Conservation (phyloP, 441 rosid species). For the Pelargonium cotyledonis region DNA sequence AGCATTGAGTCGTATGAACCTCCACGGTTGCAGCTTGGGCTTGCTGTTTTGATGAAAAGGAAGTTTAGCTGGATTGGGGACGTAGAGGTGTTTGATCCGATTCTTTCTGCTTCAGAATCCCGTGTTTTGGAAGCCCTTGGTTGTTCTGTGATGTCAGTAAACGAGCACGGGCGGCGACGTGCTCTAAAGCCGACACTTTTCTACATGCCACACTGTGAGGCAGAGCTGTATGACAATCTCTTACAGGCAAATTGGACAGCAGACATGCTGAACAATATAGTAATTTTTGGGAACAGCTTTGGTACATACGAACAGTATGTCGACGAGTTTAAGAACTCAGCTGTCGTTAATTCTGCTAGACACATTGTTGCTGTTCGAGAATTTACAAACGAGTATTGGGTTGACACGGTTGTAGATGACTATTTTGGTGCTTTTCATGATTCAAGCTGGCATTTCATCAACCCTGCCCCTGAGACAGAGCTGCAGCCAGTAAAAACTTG, state of each 20-base stretch:
- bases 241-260: slow-evolving; percentile 54
- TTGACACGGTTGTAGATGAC: slow-evolving; percentile 50
- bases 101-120: slow-evolving; percentile 60
- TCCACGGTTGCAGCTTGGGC: slow-evolving; percentile 65
- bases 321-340: slow-evolving; percentile 31
- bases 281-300: slow-evolving; percentile 67
- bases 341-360: slow-evolving; percentile 29
- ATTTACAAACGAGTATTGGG: slow-evolving; percentile 37
- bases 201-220: slow-evolving; percentile 89
- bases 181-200: slow-evolving; percentile 56
- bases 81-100: slow-evolving; percentile 70
- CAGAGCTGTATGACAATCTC: slow-evolving; percentile 58
- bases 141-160: slow-evolving; percentile 52
- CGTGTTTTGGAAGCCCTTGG: slow-evolving; percentile 51
- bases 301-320: slow-evolving; percentile 41
- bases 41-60: slow-evolving; percentile 62
- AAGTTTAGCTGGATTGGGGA: slow-evolving; percentile 64
- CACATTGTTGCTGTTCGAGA: slow-evolving; percentile 38
- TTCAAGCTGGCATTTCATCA: slow-evolving; percentile 88
- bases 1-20: slow-evolving; percentile 71
- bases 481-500: slow-evolving; percentile 25
- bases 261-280: slow-evolving; percentile 36
- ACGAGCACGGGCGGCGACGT: slow-evolving; percentile 64
- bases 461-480: slow-evolving; percentile 33
- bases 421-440: slow-evolving; percentile 73